Conservation (phyloP, 371 early-diverging fungal genomes). For the Apophysomyces trapeziformis region DNA sequence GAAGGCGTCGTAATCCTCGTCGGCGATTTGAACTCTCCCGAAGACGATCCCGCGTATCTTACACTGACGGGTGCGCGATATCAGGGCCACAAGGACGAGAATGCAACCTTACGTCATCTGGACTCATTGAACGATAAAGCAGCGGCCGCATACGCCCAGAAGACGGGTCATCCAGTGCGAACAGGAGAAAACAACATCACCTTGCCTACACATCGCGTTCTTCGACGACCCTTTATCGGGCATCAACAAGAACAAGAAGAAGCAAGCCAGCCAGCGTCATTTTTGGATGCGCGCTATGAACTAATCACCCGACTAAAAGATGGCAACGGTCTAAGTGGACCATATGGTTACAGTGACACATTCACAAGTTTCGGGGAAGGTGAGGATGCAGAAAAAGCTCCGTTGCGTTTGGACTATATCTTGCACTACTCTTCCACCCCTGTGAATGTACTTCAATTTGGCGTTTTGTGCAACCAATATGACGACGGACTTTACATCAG, state of each 20-base stretch:
- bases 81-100: conserved; percentile 15
- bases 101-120: conserved; percentile 34
- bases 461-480: conserved; percentile 42
- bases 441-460: conserved; percentile 33
- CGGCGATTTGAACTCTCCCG: conserved; percentile 50
- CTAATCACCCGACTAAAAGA: conserved; percentile 31
- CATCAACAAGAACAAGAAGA: conserved; percentile 22
- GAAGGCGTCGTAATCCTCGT: conserved; percentile 25
- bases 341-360: conserved; percentile 47
- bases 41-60: conserved; percentile 40
- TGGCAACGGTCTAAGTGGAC: conserved; percentile 37
- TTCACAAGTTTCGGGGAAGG: conserved; percentile 53
- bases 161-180: conserved; percentile 33
- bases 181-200: conserved; percentile 33
- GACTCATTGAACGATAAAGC: conserved; percentile 29
- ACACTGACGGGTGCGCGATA: conserved; percentile 31
- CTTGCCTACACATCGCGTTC: conserved; percentile 49
- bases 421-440: conserved; percentile 25
- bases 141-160: conserved; percentile 19
- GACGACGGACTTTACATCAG: conserved; percentile 51
- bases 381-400: conserved; percentile 35
- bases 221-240: conserved; percentile 34
- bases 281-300: conserved; percentile 41
- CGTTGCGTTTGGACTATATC: conserved; percentile 48
- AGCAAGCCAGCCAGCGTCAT: conserved; percentile 19